phyloP scores from a whole-genome alignment of 345 rosid genomes.

The Mallotus nudiflorus region DNA sequence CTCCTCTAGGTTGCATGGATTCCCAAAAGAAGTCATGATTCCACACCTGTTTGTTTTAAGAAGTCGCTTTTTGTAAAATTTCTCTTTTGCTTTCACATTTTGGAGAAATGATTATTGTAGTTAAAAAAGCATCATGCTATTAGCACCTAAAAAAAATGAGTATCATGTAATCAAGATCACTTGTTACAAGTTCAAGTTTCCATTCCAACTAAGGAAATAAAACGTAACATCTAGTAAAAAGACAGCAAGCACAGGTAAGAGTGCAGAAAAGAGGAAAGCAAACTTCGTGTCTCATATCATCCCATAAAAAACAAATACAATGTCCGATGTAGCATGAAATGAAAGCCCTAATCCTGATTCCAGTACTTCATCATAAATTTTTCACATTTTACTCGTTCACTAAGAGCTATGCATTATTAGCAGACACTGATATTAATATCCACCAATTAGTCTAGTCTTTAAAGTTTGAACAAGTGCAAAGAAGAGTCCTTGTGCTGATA shows the following conservation, averaged over 20 bases:
- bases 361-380: neutral
- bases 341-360: neutral
- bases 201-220: neutral
- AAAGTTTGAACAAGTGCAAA: conserved; percentile 6
- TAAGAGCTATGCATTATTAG: neutral
- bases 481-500: neutral
- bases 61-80: neutral
- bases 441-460: neutral
- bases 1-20: conserved; percentile 97
- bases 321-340: neutral
- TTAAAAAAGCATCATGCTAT: neutral
- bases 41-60: conserved; percentile 58
- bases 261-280: neutral
- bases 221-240: neutral
- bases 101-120: neutral
- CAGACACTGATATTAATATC: neutral
- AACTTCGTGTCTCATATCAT: neutral
- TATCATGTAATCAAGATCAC: neutral
- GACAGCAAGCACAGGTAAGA: neutral
- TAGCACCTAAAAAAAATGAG: too few species aligned
- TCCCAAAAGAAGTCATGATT: conserved; percentile 99
- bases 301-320: neutral
- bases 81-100: neutral
- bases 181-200: neutral
- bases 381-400: neutral